Evolutionary conservation across 345 rosid species (phyloP).

Genomic region (Anacardium occidentale): DNA sequence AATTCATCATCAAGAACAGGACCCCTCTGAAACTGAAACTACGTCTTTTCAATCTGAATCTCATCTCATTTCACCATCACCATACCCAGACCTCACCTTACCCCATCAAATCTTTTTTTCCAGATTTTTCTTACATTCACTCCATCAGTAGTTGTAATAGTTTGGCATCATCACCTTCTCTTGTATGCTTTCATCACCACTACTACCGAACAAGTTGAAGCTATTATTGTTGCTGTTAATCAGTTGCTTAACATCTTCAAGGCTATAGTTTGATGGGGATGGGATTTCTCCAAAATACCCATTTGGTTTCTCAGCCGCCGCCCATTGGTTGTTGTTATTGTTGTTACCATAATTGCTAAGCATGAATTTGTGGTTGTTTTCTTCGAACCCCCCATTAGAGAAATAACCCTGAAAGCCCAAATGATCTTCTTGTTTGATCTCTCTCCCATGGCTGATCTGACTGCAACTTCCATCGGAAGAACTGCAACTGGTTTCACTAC

Average conservation of each 20-base stretch:
- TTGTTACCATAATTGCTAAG: constrained; percentile 24
- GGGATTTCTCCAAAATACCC: constrained; percentile 42
- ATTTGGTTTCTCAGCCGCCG: constrained; percentile 28
- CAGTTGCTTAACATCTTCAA: constrained; percentile 68
- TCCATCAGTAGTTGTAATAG: constrained; percentile 44
- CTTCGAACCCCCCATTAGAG: constrained; percentile 36
- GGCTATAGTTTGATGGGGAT: constrained; percentile 33
- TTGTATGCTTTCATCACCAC: constrained; percentile 46
- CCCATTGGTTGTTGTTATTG: constrained; percentile 30
- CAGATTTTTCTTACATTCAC: constrained; percentile 44
- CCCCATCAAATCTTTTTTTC: constrained; percentile 70
- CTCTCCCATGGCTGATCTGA: constrained; percentile 45
- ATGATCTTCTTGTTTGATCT: constrained; percentile 54
- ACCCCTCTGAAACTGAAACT: constrained; percentile 31
- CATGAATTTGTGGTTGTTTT: constrained; percentile 37
- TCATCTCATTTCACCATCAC: constrained; percentile 17
- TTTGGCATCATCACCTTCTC: constrained; percentile 52
- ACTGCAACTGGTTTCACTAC: constrained; percentile 61
- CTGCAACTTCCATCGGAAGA: constrained; percentile 58
- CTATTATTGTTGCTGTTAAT: constrained; percentile 34
- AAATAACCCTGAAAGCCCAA: constrained; percentile 32
- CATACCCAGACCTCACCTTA: constrained; percentile 39
- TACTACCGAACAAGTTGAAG: constrained; percentile 23
- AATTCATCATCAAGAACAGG: constrained; percentile 33
- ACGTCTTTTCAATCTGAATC: constrained; percentile 20